Evolutionary conservation across 2,329 filamentous ascomycete species (phyloP).

Genomic region (Graphilbum fragrans): DNA sequence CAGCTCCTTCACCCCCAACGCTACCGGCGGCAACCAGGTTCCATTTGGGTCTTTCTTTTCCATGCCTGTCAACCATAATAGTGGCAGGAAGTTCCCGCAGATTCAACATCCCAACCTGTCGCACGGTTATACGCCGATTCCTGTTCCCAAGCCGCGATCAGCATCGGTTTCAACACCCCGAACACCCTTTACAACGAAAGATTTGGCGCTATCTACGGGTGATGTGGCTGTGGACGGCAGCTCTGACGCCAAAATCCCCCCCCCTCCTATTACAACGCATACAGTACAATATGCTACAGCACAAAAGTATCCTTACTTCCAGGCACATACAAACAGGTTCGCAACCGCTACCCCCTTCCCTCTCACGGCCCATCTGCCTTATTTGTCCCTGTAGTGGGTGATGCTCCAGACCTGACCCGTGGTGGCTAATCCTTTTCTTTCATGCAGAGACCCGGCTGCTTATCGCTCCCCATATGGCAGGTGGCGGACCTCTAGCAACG

Average conservation of each 20-base stretch:
- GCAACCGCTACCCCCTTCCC: slow-evolving; percentile 35
- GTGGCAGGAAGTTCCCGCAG: slow-evolving; percentile 10
- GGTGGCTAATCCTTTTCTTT: slow-evolving; percentile 11
- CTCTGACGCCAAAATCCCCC: slow-evolving; percentile 1
- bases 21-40: slow-evolving; percentile 4
- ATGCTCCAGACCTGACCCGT: too few relatives aligned
- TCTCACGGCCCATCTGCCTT: background rate
- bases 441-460: slow-evolving; percentile 34
- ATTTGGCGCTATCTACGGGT: too few relatives aligned
- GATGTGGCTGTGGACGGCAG: background rate
- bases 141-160: slow-evolving; percentile 3
- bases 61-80: slow-evolving; percentile 5
- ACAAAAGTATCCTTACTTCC: slow-evolving; percentile 46
- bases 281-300: slow-evolving; percentile 11
- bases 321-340: slow-evolving; percentile 29
- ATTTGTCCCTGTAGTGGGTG: too few relatives aligned
- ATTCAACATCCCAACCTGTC: slow-evolving; percentile 12
- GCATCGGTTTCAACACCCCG: background rate
- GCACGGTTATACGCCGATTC: slow-evolving; percentile 8
- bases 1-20: slow-evolving; percentile 3
- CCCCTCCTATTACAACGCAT: background rate
- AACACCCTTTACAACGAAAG: slow-evolving; percentile 3
- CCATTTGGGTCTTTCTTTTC: slow-evolving; percentile 12
- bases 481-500: slow-evolving; percentile 47
- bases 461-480: slow-evolving; percentile 49